Percentiles rank a stretch among this genome's conserved stretches.
Conservation (phyloP, 2,329 filamentous ascomycete genomes). For the Phyllosticta paracitricarpa region DNA sequence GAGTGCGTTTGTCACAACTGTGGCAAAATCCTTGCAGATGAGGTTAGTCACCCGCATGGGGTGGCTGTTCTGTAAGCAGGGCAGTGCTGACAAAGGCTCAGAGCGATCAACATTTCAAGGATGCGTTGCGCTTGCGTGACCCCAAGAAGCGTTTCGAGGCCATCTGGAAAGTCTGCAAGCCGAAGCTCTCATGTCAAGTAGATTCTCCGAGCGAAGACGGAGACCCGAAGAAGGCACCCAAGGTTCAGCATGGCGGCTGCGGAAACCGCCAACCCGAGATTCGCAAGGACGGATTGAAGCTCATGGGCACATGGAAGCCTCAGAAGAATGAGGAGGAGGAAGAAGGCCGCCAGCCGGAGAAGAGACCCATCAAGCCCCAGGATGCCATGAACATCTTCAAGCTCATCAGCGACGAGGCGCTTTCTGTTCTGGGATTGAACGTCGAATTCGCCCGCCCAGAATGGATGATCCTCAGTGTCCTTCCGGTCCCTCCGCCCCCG, state of each 20-base stretch:
- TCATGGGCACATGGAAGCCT: slow-evolving; percentile 65
- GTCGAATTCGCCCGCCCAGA: slow-evolving; percentile 91
- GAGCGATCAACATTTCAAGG: slow-evolving; percentile 41
- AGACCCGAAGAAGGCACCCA: slow-evolving; percentile 42
- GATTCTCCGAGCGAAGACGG: slow-evolving; percentile 44
- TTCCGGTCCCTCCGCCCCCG: slow-evolving; percentile 89
- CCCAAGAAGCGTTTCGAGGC: slow-evolving; percentile 89
- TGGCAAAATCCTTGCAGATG: slow-evolving; percentile 93
- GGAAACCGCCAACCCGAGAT: slow-evolving; percentile 86
- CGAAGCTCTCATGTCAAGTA: slow-evolving; percentile 58
- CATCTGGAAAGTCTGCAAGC: slow-evolving; percentile 87
- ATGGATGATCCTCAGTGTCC: slow-evolving; percentile 94
- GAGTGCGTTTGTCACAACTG: slow-evolving; percentile 99
- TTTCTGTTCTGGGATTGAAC: slow-evolving; percentile 82
- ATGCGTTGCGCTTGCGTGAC: slow-evolving; percentile 76
- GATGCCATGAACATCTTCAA: slow-evolving; percentile 80
- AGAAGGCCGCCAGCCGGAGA: slow-evolving; percentile 54
- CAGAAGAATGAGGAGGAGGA: slow-evolving; percentile 64
- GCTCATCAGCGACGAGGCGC: slow-evolving; percentile 70
- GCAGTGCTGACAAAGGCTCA: background rate
- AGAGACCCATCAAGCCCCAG: slow-evolving; percentile 71
- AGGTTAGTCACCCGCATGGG: slow-evolving; percentile 62
- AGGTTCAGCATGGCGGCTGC: slow-evolving; percentile 69
- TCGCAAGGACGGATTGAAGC: slow-evolving; percentile 73
- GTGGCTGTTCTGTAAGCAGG: slow-evolving; percentile 38